Conservation (phyloP, 2,329 filamentous ascomycete genomes). For the Lachnellula subtilissima region DNA sequence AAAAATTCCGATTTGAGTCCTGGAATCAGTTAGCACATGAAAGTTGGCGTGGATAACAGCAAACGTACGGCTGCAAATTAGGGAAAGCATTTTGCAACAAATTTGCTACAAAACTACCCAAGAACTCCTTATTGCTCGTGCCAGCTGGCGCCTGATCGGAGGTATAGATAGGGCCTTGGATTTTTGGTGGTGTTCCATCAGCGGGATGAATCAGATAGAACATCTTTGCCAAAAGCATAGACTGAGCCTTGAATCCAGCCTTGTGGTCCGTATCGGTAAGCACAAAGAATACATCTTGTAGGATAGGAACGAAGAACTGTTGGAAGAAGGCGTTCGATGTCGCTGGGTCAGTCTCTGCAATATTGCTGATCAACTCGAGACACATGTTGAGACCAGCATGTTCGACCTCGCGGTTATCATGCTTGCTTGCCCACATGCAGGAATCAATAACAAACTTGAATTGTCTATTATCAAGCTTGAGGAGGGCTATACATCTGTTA, state of each 20-base stretch:
- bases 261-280: slow-evolving; percentile 98
- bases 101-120: slow-evolving; percentile 80
- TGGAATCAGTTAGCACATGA: slow-evolving; percentile 41
- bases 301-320: slow-evolving; percentile 90
- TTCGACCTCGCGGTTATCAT: slow-evolving; percentile 97
- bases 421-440: slow-evolving; percentile 99
- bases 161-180: slow-evolving; percentile 85
- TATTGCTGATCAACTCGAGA: slow-evolving; percentile 93
- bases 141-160: slow-evolving; percentile 76
- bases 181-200: slow-evolving; percentile 68
- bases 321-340: slow-evolving; percentile 97
- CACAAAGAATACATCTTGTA: slow-evolving; percentile 98
- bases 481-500: slow-evolving; percentile 51
- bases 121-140: slow-evolving; percentile 85
- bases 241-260: slow-evolving; percentile 97
- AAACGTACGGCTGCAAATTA: slow-evolving; percentile 79
- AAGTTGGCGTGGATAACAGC: slow-evolving; percentile 5
- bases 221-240: slow-evolving; percentile 87
- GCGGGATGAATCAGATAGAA: slow-evolving; percentile 87
- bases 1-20: slow-evolving; percentile 81
- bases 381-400: slow-evolving; percentile 97
- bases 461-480: slow-evolving; percentile 90
- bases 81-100: slow-evolving; percentile 86
- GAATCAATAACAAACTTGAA: slow-evolving; percentile 99
- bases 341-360: slow-evolving; percentile 80